These are phyloP conservation scores for Stromatinia cepivora DNA, from an alignment of 2,329 filamentous ascomycete genomes.

Conservation along the genomic window DNA sequence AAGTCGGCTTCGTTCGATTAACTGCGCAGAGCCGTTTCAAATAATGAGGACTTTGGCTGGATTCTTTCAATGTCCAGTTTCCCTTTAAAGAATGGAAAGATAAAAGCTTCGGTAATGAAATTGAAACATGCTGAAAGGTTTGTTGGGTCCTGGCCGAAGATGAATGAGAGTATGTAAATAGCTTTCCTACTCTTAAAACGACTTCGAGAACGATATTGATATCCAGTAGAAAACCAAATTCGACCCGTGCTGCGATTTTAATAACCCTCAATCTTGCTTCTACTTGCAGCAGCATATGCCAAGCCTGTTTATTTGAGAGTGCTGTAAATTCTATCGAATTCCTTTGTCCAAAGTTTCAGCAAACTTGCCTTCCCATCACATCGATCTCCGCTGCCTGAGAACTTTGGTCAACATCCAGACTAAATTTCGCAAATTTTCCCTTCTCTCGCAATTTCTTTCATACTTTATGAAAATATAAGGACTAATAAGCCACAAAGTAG, in stretches of 20 bases:
- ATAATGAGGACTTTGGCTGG: no score
- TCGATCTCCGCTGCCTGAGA: neutral
- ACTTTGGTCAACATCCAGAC: neutral
- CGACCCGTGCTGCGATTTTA: neutral
- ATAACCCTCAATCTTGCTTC: neutral
- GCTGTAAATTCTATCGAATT: neutral
- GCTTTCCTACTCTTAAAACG: no score
- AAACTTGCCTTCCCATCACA: neutral
- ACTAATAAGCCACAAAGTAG: constrained; percentile 45
- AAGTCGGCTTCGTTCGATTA: neutral
- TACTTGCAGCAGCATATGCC: neutral
- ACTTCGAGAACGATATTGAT: neutral
- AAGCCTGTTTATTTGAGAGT: neutral
- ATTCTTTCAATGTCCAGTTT: neutral
- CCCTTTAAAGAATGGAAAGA: neutral
- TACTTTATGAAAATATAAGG: constrained; percentile 44
- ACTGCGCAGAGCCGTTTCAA: neutral
- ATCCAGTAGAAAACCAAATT: neutral
- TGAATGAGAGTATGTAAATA: neutral
- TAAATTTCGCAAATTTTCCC: constrained; percentile 7
- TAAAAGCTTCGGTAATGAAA: neutral
- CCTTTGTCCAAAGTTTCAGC: neutral
- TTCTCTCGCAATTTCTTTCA: constrained; percentile 40
- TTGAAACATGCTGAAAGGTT: neutral
- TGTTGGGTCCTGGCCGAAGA: neutral